Evolutionary conservation across 1,284 basidiomycete species (phyloP).

Genomic region (Leccinum subrobustum): DNA sequence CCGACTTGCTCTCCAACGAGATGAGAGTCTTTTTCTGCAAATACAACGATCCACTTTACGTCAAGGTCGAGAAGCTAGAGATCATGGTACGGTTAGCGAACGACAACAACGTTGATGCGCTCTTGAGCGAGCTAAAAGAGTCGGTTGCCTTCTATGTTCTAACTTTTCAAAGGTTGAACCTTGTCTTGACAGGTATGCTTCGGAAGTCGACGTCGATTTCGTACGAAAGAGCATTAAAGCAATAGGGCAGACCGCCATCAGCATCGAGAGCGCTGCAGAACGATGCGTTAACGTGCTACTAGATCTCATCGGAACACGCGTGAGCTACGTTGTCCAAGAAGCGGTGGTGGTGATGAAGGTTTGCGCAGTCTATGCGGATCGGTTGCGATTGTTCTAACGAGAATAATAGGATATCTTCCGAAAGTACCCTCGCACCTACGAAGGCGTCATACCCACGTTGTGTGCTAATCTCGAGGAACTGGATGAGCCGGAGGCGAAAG

Average conservation of each 20-base stretch:
- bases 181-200: constrained; percentile 70
- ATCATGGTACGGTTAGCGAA: constrained; percentile 96
- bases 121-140: constrained; percentile 96
- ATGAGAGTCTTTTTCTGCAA: constrained; percentile 99
- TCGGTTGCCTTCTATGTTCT: constrained; percentile 36
- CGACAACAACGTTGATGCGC: constrained; percentile 91
- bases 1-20: constrained; percentile 89
- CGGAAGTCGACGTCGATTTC: constrained; percentile 98
- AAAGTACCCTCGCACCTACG: constrained; percentile 96
- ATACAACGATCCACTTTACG: constrained; percentile 98
- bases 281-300: constrained; percentile 93
- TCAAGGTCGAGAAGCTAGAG: constrained; percentile 97
- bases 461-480: constrained; percentile 95
- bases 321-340: constrained; percentile 98
- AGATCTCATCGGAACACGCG: constrained; percentile 88
- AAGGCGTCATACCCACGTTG: constrained; percentile 93
- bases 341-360: constrained; percentile 99
- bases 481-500: constrained; percentile 98
- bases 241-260: constrained; percentile 95
- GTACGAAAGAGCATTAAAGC: constrained; percentile 93
- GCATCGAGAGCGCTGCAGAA: constrained; percentile 90
- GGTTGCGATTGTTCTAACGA: background rate
- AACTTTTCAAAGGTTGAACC: background rate
- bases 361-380: constrained; percentile 5
- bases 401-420: constrained; percentile 87